Evolutionary conservation across 768 basidiomycete species (phyloP), one percentile per base, ranked within the genome.

Genomic region (Chalciporus sphaerocephalus): DNA sequence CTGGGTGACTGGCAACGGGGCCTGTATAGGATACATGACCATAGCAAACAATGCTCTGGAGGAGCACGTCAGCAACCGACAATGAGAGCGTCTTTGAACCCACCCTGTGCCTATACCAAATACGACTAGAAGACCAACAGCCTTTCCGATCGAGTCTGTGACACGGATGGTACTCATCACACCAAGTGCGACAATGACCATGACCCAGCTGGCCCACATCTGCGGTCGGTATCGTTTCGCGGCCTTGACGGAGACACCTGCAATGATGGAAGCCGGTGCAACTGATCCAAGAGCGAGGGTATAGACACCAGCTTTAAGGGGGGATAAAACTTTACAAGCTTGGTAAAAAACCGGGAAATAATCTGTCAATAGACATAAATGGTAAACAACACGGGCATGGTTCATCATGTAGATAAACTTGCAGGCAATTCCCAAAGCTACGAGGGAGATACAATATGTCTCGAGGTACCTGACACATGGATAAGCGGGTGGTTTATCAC

Each of bases 261-360:
- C 54, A 11, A 75, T 12, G 25, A 79, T 60, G 1, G 72, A 66
- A 11, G 62, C 40, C 2, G 72, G 68, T 0, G 74, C 72, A 23
- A 71, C 58, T 27, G n/a, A n/a, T n/a, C n/a, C n/a, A n/a, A n/a
- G n/a, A n/a, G n/a, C n/a, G n/a, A n/a, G n/a, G n/a, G n/a, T n/a
- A n/a, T n/a, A n/a, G n/a, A n/a, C n/a, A n/a, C n/a, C n/a, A n/a
- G n/a, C n/a, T n/a, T n/a, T n/a, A n/a, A n/a, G n/a, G n/a, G n/a
- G n/a, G n/a, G n/a, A n/a, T n/a, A n/a, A n/a, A n/a, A n/a, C n/a
- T n/a, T 66, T 68, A 56, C 66, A 67, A 0, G 69, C 71, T 51
- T 74, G 73, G 32, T 68, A 66, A 43, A 64, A 72, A 28, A 69
- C 58, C 0, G 59, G 67, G 39, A 66, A 66, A 52, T 59, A 76